A percentile compares a stretch with the other conserved stretches of the same genome.
Evolutionary conservation across 257 asterid species (phyloP).

Genomic region (Anisodus acutangulus): DNA sequence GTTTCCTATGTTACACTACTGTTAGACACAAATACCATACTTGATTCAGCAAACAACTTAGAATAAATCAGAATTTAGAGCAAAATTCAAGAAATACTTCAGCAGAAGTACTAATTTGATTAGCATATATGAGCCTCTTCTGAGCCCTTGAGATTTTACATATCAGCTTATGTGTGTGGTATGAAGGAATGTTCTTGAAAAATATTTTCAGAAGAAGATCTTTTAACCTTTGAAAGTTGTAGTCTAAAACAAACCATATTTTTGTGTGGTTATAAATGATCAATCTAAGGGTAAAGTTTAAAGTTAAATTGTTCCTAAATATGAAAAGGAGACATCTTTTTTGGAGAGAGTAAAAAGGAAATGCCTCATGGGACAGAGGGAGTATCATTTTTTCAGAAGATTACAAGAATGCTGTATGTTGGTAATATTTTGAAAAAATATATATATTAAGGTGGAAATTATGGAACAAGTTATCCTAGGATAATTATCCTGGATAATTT

Average conservation of each 20-base stretch:
- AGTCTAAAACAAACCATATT: too few species aligned
- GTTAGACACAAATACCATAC: not conserved
- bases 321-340: not conserved
- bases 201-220: not conserved
- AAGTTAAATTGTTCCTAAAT: not conserved
- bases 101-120: too few species aligned
- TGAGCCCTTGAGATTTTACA: too few species aligned
- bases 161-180: not conserved
- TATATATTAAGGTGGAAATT: too few species aligned
- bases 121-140: too few species aligned
- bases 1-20: not conserved
- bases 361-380: not conserved
- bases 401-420: too few species aligned
- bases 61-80: not conserved
- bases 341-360: not conserved
- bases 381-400: not conserved
- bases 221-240: not conserved
- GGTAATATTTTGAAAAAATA: too few species aligned
- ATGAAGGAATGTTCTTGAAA: not conserved
- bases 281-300: not conserved
- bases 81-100: not conserved
- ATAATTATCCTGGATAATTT: too few species aligned
- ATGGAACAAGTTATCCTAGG: too few species aligned
- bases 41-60: slow-evolving; percentile 2
- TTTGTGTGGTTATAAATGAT: not conserved